A percentile compares a stretch with the other conserved stretches of the same genome.
phyloP scores from a whole-genome alignment of 164 flowering plant genomes.

The Magnolia officinalis region DNA sequence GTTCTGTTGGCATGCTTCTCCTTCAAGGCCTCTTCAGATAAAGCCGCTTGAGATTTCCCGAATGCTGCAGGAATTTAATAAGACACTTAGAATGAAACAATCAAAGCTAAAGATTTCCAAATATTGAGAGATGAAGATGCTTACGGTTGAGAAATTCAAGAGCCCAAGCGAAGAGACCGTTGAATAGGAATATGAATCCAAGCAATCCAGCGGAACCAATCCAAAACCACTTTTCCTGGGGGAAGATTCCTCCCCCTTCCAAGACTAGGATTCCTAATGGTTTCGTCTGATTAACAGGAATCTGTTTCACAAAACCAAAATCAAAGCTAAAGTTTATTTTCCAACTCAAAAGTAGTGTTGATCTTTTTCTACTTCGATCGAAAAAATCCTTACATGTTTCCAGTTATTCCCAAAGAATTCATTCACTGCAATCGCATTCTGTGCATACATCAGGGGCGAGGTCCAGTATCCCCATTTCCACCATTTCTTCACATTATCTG shows the following conservation, averaged over 20 bases:
- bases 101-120: neutral
- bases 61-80: neutral
- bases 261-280: slow-evolving; percentile 27
- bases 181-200: slow-evolving; percentile 30
- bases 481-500: slow-evolving; percentile 44
- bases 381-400: slow-evolving; percentile 37
- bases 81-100: neutral
- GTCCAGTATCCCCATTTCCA: slow-evolving; percentile 69
- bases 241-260: slow-evolving; percentile 26
- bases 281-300: slow-evolving; percentile 11
- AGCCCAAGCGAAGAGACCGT: slow-evolving; percentile 7
- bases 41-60: neutral
- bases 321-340: neutral
- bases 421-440: slow-evolving; percentile 42
- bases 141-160: slow-evolving; percentile 23
- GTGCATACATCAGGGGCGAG: slow-evolving; percentile 61
- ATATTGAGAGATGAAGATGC: neutral
- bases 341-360: too few species aligned
- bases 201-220: slow-evolving; percentile 30
- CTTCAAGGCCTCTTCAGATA: slow-evolving; percentile 7
- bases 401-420: slow-evolving; percentile 61
- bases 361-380: neutral
- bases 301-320: slow-evolving; percentile 4
- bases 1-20: slow-evolving; percentile 4
- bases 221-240: slow-evolving; percentile 36